These are phyloP conservation scores for Saitozyma sp. DNA, from an alignment of 768 basidiomycete species.

Conservation along the genomic window DNA sequence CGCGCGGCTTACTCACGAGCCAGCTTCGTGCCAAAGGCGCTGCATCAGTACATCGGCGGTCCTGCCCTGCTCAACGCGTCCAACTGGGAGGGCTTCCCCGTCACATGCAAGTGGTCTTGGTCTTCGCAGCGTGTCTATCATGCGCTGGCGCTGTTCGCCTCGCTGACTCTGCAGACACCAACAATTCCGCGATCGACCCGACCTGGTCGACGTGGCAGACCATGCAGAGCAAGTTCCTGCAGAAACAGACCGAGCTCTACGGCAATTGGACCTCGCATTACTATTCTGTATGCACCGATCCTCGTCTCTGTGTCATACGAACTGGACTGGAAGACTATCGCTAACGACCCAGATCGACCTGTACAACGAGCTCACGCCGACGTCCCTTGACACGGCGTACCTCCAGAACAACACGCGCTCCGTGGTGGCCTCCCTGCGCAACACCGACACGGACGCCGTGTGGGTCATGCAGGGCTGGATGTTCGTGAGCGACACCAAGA, in stretches of 20 bases:
- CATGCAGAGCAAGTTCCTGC: background rate
- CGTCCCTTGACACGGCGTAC: background rate
- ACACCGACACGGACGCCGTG: background rate
- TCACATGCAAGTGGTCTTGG: background rate
- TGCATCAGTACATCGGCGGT: too few relatives aligned
- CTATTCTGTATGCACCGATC: background rate
- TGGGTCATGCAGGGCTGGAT: constrained; percentile 1
- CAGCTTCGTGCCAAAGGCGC: too few relatives aligned
- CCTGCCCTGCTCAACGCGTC: too few relatives aligned
- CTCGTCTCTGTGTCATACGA: background rate
- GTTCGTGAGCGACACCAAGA: background rate
- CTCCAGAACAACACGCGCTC: background rate
- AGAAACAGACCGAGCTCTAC: background rate
- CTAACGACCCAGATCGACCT: background rate
- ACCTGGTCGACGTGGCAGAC: background rate
- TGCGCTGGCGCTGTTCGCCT: background rate
- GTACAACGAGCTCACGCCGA: background rate
- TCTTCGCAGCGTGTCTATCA: background rate
- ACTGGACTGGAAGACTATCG: background rate
- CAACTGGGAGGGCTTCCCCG: background rate
- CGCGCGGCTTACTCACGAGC: too few relatives aligned
- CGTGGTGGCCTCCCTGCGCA: background rate
- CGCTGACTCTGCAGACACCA: background rate
- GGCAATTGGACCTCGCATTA: background rate
- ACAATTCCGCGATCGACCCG: background rate